phyloP scores from a whole-genome alignment of 2,329 filamentous ascomycete species.

The Didymella exigua region DNA sequence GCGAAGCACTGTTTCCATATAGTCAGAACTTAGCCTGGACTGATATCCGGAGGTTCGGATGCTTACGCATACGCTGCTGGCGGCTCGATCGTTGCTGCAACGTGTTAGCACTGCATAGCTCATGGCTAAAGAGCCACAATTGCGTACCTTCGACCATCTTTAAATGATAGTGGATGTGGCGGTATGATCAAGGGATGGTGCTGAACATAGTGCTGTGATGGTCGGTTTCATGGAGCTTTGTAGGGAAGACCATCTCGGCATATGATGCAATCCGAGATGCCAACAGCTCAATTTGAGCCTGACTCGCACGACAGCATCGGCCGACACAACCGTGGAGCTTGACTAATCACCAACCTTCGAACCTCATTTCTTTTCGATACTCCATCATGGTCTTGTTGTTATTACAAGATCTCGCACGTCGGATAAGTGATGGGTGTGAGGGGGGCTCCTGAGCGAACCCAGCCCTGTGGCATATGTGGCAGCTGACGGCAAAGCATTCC shows the following conservation, averaged over 20 bases:
- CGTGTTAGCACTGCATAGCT: background rate
- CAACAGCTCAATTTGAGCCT: slow-evolving; percentile 6
- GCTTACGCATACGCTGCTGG: slow-evolving; percentile 53
- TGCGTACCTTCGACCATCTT: slow-evolving; percentile 15
- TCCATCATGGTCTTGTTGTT: background rate
- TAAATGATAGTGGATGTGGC: slow-evolving; percentile 3
- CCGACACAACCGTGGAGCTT: background rate
- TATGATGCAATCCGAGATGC: slow-evolving; percentile 10
- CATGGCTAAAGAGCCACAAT: background rate
- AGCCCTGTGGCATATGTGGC: background rate
- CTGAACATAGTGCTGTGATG: slow-evolving; percentile 10
- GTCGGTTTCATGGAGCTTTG: slow-evolving; percentile 11
- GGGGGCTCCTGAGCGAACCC: background rate
- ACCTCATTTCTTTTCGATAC: background rate
- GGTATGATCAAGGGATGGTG: slow-evolving; percentile 11
- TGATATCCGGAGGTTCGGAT: slow-evolving; percentile 1
- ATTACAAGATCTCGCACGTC: background rate
- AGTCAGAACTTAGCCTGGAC: slow-evolving; percentile 22
- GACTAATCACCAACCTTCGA: background rate
- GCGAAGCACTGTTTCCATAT: slow-evolving; percentile 53
- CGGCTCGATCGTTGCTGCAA: slow-evolving; percentile 32
- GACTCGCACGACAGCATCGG: slow-evolving; percentile 1
- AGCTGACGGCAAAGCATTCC: slow-evolving; percentile 9
- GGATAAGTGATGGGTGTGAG: background rate
- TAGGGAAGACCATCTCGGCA: slow-evolving; percentile 3